A percentile compares a stretch with the other conserved stretches of the same genome.
These are phyloP conservation scores for Penicillium sp. DNA, from an alignment of 2,329 filamentous ascomycete species.

Conservation along the genomic window DNA sequence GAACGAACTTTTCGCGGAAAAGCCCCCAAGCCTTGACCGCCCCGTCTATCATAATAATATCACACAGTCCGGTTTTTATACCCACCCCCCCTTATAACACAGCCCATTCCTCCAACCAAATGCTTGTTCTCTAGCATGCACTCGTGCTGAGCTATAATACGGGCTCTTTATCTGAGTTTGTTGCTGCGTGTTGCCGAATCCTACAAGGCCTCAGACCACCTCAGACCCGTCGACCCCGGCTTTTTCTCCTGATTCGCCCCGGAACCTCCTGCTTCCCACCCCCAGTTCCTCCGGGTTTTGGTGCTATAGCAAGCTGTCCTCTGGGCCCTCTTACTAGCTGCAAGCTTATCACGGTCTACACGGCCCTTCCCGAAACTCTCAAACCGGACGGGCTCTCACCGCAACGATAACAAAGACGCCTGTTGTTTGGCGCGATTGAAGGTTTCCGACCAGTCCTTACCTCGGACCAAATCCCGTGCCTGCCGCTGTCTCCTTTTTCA, in stretches of 20 bases:
- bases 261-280: conserved; percentile 2
- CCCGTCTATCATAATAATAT: background rate
- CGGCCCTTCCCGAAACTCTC: conserved; percentile 10
- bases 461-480: conserved; percentile 11
- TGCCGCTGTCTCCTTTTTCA: conserved; percentile 5
- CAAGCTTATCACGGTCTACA: conserved; percentile 18
- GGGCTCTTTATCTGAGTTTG: conserved; percentile 11
- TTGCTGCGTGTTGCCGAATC: conserved; percentile 16
- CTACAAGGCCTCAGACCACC: conserved; percentile 1
- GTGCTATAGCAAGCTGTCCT: conserved; percentile 1
- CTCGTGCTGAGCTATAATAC: conserved; percentile 20
- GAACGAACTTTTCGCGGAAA: background rate
- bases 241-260: conserved; percentile 16
- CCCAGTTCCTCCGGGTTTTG: background rate
- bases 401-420: conserved; percentile 21
- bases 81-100: conserved; percentile 6
- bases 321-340: conserved; percentile 8
- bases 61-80: background rate
- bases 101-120: conserved; percentile 24
- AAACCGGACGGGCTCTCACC: conserved; percentile 17
- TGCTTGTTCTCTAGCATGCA: conserved; percentile 21
- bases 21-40: background rate
- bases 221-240: conserved; percentile 1
- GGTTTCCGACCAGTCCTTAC: conserved; percentile 13
- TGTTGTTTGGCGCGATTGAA: conserved; percentile 5